Evolutionary conservation across 139 green algal species (phyloP).

Genomic region (Gonium pectorale): DNA sequence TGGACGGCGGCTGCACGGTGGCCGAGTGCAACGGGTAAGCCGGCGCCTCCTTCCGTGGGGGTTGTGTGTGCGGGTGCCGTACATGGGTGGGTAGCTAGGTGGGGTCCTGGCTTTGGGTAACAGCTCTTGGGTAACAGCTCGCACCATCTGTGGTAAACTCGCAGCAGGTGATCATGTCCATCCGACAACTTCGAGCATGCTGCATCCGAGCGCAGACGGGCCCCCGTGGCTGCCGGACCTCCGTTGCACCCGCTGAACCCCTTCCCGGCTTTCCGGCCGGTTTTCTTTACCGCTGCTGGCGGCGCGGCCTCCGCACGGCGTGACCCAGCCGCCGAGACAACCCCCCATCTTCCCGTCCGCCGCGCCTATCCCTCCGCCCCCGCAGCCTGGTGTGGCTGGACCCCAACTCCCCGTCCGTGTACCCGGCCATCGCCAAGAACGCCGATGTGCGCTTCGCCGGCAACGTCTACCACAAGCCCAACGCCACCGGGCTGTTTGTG

Average conservation of each 20-base stretch:
- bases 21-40: slow-evolving; percentile 31
- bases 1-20: slow-evolving; percentile 14
- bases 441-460: neutral
- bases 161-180: neutral
- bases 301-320: too few species aligned
- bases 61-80: too few species aligned
- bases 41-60: too few species aligned
- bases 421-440: neutral
- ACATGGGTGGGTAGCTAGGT: too few species aligned
- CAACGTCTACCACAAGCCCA: slow-evolving; percentile 34
- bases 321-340: too few species aligned
- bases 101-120: neutral
- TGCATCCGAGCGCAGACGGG: too few species aligned
- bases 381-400: slow-evolving; percentile 9
- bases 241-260: neutral
- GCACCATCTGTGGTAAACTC: neutral
- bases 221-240: neutral
- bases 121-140: neutral
- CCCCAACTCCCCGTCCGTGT: neutral
- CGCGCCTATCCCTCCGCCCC: neutral
- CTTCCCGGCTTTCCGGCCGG: neutral
- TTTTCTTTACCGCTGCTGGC: too few species aligned
- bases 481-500: neutral
- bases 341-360: neutral
- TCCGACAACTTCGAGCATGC: neutral